Base-by-base conservation (phyloP, 768 basidiomycete species). In the Termitomyces sp. region DNA sequence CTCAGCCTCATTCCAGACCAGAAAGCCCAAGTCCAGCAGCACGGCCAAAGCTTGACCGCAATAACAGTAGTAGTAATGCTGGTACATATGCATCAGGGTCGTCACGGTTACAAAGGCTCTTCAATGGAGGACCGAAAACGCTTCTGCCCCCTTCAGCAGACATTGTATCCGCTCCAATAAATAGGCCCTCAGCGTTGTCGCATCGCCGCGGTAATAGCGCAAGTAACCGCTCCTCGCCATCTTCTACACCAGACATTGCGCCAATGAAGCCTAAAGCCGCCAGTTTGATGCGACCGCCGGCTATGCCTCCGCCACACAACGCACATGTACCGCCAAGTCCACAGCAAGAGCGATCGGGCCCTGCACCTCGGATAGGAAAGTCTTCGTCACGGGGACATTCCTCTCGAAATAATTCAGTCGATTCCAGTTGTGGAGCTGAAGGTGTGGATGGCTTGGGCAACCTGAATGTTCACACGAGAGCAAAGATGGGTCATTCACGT, bases 391-490 rank as follows among this genome's bases (percentile, higher is more conserved):
- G 54, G 6, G 57, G 54, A 11, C 60, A 56, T 21, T 43, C 54
- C 6, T 58, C 54, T 21, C 60, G 61, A 5, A 64, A 63, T 24
- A 68, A 69, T 40, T 76, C 76, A 2, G 54, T 72, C 41, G 76
- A 77, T 42, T 73, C 71, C 4, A 68, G 67, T 12, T 67, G 67
- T 54, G 68, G 64, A n/a, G 47, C 64, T 30, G 70, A 63, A 12
- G 69, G 66, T 52, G 59, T 60, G 9, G 64, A 61, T 8, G 70
- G 69, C 30, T 64, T 62, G 60, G 63, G 64, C 53, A 60, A 53
- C 62, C 64, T 55, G 60, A 58, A 66, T 42, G 67, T 65, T 14
- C 56, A 59, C 49, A 47, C 51, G 15, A 57, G 58, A 41, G 32
- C 44, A 26, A 61, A 54, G 43, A 43, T 54, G 41, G 48, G 30